Conservation (phyloP, 1,284 basidiomycete species). For the Xerocomus subilludens region DNA sequence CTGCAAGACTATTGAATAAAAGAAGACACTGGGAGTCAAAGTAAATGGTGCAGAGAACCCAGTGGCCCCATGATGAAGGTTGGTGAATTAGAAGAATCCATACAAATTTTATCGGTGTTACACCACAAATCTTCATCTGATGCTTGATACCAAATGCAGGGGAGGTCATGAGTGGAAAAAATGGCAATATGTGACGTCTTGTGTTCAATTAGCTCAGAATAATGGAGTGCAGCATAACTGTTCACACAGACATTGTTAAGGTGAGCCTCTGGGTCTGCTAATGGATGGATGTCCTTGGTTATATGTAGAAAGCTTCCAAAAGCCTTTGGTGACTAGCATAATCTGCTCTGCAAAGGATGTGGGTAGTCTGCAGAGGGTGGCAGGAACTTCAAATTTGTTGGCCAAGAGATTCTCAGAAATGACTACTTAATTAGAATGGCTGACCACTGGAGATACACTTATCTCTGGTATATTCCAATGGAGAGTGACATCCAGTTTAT, state of each 20-base stretch:
- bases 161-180: neutral
- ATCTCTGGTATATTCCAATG: too few relatives aligned
- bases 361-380: too few relatives aligned
- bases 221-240: neutral
- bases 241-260: neutral
- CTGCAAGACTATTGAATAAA: constrained; percentile 34
- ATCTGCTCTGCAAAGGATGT: neutral
- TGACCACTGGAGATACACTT: too few relatives aligned
- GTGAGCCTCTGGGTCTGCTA: neutral
- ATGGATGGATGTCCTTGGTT: neutral
- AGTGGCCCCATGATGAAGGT: constrained; percentile 23
- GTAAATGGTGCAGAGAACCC: constrained; percentile 26
- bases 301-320: too few relatives aligned
- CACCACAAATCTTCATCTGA: constrained; percentile 25
- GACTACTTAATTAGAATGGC: too few relatives aligned
- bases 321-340: neutral
- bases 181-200: neutral
- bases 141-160: constrained; percentile 12
- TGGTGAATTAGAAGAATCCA: constrained; percentile 37
- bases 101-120: constrained; percentile 19
- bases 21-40: constrained; percentile 1
- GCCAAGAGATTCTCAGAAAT: too few relatives aligned
- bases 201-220: neutral
- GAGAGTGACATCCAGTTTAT: too few relatives aligned
- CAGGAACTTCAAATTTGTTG: too few relatives aligned